These are phyloP conservation scores for Lichtheimia corymbifera DNA, from an alignment of 371 early-diverging fungal genomes.

Conservation along the genomic window DNA sequence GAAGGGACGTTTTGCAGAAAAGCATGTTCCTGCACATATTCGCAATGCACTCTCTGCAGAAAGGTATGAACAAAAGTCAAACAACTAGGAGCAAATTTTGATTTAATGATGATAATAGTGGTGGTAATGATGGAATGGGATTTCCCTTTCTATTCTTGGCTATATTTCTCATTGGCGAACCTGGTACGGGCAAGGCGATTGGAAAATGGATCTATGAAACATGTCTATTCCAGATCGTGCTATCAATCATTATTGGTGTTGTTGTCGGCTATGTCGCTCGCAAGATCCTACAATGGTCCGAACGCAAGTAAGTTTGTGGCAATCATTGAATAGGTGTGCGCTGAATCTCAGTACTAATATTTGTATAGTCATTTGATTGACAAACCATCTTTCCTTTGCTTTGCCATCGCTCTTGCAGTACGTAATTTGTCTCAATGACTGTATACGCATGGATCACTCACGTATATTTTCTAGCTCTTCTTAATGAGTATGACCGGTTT, in stretches of 20 bases:
- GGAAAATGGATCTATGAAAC: conserved; percentile 79
- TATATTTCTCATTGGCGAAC: conserved; percentile 66
- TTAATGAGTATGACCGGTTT: conserved; percentile 79
- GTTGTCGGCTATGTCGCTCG: conserved; percentile 78
- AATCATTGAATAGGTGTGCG: background rate
- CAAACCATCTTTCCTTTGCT: conserved; percentile 88
- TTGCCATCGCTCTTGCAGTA: conserved; percentile 88
- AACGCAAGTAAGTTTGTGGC: conserved; percentile 51
- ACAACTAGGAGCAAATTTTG: background rate
- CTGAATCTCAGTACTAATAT: no score
- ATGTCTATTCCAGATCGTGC: conserved; percentile 75
- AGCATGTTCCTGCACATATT: conserved; percentile 86
- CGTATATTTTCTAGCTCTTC: conserved; percentile 50
- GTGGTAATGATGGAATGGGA: conserved; percentile 86
- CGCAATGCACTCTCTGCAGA: conserved; percentile 91
- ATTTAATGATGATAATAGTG: conserved; percentile 39
- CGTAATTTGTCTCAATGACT: conserved; percentile 13
- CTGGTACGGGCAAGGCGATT: conserved; percentile 63
- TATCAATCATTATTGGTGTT: conserved; percentile 79
- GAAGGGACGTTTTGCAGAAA: conserved; percentile 96
- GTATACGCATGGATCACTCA: background rate
- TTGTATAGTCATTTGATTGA: conserved; percentile 76
- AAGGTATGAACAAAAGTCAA: conserved; percentile 34
- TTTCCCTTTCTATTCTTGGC: conserved; percentile 88
- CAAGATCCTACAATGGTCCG: conserved; percentile 74